Evolutionary conservation across 2,329 filamentous ascomycete genomes (phyloP).

Genomic region (Pezicula carpinea): DNA sequence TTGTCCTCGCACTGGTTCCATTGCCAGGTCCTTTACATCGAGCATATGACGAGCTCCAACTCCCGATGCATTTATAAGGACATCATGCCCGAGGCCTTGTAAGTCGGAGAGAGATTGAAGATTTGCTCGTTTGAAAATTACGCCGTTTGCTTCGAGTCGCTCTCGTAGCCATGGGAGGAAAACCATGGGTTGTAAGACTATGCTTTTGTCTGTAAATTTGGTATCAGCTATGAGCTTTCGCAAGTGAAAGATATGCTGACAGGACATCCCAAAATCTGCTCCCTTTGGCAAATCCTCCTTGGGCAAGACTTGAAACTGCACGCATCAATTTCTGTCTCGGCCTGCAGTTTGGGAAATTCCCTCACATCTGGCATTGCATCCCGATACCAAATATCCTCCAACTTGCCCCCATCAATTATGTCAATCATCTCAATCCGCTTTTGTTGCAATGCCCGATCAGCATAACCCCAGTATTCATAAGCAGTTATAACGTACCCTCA

Average conservation of each 20-base stretch:
- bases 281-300: not conserved
- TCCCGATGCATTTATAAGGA: not conserved
- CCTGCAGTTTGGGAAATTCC: not conserved
- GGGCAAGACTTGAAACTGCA: not conserved
- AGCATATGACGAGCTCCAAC: not conserved
- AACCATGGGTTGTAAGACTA: not conserved
- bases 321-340: not conserved
- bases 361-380: not conserved
- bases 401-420: not conserved
- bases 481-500: not conserved
- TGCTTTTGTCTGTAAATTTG: not conserved
- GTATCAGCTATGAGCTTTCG: not conserved
- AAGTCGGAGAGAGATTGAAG: not conserved
- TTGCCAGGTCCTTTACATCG: not conserved
- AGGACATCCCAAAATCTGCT: not conserved
- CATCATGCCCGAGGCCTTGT: not conserved
- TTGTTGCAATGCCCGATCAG: not conserved
- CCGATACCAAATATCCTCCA: not conserved
- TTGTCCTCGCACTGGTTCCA: not conserved
- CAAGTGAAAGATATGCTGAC: not conserved
- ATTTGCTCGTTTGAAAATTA: not conserved
- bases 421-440: not conserved
- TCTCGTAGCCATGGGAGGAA: not conserved
- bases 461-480: no score
- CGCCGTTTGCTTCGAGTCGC: not conserved